phyloP scores from a whole-genome alignment of 768 basidiomycete species.

The Nevesoporus exiguus region DNA sequence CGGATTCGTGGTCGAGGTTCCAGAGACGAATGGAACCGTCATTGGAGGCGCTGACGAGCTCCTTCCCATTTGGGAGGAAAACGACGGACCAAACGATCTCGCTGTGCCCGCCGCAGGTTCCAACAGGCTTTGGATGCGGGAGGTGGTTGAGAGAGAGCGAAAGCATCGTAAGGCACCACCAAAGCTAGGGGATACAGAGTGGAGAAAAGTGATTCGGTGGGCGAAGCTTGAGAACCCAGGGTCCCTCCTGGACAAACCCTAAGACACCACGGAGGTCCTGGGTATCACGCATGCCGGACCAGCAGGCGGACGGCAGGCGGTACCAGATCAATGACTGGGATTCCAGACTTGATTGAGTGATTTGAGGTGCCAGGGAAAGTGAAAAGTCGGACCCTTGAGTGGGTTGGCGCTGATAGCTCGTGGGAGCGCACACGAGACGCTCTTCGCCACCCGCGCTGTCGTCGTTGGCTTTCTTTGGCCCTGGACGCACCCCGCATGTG shows the following conservation, averaged over 20 bases:
- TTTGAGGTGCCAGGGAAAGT: constrained; percentile 18
- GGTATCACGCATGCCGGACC: constrained; percentile 30
- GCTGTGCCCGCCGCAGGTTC: constrained; percentile 22
- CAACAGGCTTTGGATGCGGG: constrained; percentile 22
- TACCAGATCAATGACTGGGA: constrained; percentile 32
- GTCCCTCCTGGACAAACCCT: constrained; percentile 29
- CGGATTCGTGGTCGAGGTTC: constrained; percentile 25
- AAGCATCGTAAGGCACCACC: constrained; percentile 25
- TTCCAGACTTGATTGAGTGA: constrained; percentile 31
- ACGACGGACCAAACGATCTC: constrained; percentile 30
- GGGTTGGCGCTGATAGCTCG: constrained; percentile 26
- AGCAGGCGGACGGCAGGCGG: constrained; percentile 32
- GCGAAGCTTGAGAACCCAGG: constrained; percentile 21
- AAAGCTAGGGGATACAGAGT: constrained; percentile 23
- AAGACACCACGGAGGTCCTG: constrained; percentile 29
- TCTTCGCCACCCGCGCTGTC: constrained; percentile 2
- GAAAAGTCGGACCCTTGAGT: constrained; percentile 30
- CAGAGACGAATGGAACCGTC: constrained; percentile 31
- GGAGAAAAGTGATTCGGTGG: constrained; percentile 21
- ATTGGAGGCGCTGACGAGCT: constrained; percentile 27
- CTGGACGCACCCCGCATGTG: constrained; percentile 2
- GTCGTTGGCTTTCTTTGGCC: background rate
- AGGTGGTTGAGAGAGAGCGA: constrained; percentile 32
- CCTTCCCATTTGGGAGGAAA: constrained; percentile 26
- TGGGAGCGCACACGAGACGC: constrained; percentile 23